These are phyloP conservation scores for Cercophora samala DNA, from an alignment of 495 filamentous ascomycete species.

Conservation along the genomic window DNA sequence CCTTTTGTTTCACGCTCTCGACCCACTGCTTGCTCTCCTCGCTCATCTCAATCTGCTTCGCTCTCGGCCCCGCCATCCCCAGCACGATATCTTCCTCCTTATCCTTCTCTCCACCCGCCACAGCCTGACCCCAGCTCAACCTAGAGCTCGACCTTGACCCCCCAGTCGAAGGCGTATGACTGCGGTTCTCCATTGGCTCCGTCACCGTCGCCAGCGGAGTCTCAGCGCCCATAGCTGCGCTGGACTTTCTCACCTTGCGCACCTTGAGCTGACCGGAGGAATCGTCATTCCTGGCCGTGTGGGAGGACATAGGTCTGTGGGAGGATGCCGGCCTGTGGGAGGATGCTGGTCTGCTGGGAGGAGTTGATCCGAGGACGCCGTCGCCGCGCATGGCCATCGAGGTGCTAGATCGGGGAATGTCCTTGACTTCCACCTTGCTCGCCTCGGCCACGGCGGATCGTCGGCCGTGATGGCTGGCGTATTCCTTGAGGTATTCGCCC, in stretches of 20 bases:
- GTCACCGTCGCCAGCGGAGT: constrained; percentile 33
- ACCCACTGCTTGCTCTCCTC: constrained; percentile 68
- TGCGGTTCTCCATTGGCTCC: constrained; percentile 16
- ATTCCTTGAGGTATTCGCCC: constrained; percentile 90
- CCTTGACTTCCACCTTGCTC: constrained; percentile 58
- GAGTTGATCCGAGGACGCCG: constrained; percentile 37
- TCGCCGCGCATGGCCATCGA: background rate
- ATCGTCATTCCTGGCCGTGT: constrained; percentile 23
- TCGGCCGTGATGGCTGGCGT: constrained; percentile 81
- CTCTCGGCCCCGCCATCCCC: constrained; percentile 61
- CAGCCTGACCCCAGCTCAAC: constrained; percentile 42
- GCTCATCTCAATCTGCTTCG: constrained; percentile 56
- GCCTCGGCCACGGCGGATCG: constrained; percentile 39
- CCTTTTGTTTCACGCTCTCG: constrained; percentile 68
- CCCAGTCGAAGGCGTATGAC: constrained; percentile 34
- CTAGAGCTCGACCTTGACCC: constrained; percentile 44
- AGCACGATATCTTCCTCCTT: constrained; percentile 53
- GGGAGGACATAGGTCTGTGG: constrained; percentile 33
- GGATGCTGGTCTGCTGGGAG: constrained; percentile 40
- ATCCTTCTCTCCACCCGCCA: background rate
- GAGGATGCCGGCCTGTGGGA: constrained; percentile 37
- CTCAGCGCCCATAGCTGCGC: constrained; percentile 19
- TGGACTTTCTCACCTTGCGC: constrained; percentile 39
- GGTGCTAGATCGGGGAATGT: constrained; percentile 38
- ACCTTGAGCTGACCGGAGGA: constrained; percentile 35